Conservation (phyloP, 2,329 filamentous ascomycete species). For the Hypoxylon sp. region DNA sequence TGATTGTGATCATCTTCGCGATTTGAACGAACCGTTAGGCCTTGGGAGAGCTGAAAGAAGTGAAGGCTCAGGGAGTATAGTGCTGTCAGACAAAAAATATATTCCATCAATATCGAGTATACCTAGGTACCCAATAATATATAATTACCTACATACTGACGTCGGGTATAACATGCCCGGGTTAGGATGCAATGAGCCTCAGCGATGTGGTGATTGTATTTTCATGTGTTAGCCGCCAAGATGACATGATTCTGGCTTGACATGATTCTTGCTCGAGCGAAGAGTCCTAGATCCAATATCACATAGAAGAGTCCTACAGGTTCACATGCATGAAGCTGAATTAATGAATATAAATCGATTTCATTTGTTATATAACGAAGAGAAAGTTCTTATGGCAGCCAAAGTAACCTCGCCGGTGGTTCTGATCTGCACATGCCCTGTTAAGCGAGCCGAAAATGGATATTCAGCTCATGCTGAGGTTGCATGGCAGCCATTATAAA, state of each 20-base stretch:
- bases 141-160: background rate
- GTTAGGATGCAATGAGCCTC: background rate
- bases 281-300: background rate
- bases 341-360: background rate
- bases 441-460: background rate
- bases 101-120: background rate
- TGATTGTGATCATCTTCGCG: slow-evolving; percentile 4
- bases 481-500: background rate
- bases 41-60: background rate
- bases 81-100: background rate
- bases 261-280: background rate
- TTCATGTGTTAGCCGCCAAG: background rate
- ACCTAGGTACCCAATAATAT: too few relatives aligned
- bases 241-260: background rate
- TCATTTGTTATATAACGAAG: background rate
- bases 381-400: background rate
- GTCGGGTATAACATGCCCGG: background rate
- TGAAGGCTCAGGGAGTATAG: background rate
- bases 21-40: background rate
- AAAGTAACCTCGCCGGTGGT: background rate
- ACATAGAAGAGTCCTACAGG: slow-evolving; percentile 2
- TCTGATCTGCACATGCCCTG: background rate
- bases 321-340: background rate
- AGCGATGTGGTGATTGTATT: background rate
- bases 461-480: background rate